Conservation (phyloP, 1,284 basidiomycete genomes). For the Rhodotorula mucilaginosa region DNA sequence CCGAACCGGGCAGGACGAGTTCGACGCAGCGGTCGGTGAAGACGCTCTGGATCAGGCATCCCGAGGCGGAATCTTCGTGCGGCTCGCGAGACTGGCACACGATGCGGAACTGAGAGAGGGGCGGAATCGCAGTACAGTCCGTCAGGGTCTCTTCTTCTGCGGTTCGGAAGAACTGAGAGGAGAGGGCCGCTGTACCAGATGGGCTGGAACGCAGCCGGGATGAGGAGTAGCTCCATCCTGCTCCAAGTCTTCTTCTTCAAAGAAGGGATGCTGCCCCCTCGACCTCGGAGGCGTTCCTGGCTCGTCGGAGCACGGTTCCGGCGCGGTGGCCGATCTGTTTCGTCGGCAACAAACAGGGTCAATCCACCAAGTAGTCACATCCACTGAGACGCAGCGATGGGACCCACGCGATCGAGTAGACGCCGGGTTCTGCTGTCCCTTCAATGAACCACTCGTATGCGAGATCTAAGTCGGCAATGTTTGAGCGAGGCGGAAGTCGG, state of each 20-base stretch:
- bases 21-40: conserved; percentile 15
- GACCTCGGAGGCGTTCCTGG: too few species aligned
- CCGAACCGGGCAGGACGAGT: neutral
- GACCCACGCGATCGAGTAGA: conserved; percentile 18
- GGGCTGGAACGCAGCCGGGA: conserved; percentile 4
- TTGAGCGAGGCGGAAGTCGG: too few species aligned
- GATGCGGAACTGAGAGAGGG: conserved; percentile 13
- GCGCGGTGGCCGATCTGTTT: neutral
- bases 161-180: too few species aligned
- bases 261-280: too few species aligned
- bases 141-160: neutral
- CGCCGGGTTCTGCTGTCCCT: neutral
- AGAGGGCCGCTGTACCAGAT: neutral
- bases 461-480: neutral
- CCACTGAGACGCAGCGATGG: neutral
- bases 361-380: too few species aligned
- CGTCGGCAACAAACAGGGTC: too few species aligned
- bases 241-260: too few species aligned
- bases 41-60: conserved; percentile 12
- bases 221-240: too few species aligned
- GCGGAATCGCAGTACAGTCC: neutral
- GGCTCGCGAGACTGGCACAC: conserved; percentile 10
- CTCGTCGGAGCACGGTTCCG: neutral
- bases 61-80: conserved; percentile 13
- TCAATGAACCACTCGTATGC: conserved; percentile 28